Evolutionary conservation across 805 yeast species (phyloP).

Genomic region (Nakazawaea ambrosiae): DNA sequence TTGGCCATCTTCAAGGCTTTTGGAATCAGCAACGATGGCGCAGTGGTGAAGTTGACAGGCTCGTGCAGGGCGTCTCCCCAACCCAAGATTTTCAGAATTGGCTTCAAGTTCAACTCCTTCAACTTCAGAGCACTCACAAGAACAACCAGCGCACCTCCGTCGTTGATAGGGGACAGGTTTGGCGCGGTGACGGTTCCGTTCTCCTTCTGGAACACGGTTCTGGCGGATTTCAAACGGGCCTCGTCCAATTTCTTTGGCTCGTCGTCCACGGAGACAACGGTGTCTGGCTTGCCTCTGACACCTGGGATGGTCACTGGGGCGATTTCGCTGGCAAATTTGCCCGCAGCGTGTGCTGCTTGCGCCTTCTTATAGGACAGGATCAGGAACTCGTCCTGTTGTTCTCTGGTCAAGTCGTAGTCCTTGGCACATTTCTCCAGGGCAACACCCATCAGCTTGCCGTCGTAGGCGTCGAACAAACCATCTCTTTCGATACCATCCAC

Average conservation of each 20-base stretch:
- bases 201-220: conserved; percentile 92
- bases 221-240: conserved; percentile 68
- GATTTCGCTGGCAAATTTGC: conserved; percentile 79
- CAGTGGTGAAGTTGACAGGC: conserved; percentile 93
- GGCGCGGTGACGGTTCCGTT: conserved; percentile 97
- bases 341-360: conserved; percentile 66
- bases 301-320: conserved; percentile 88
- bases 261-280: conserved; percentile 68
- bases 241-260: conserved; percentile 76
- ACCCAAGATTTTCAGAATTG: conserved; percentile 81
- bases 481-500: conserved; percentile 91
- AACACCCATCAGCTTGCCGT: conserved; percentile 86
- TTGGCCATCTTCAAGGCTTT: conserved; percentile 90
- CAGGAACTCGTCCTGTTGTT: conserved; percentile 87
- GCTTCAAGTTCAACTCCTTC: conserved; percentile 79
- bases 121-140: conserved; percentile 81
- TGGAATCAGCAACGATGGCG: conserved; percentile 93
- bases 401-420: conserved; percentile 72
- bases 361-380: conserved; percentile 82
- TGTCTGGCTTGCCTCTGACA: conserved; percentile 82
- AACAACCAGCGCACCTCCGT: conserved; percentile 95
- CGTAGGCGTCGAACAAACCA: conserved; percentile 91
- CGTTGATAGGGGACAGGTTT: conserved; percentile 93
- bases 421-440: conserved; percentile 95
- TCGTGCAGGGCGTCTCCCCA: conserved; percentile 99